Evolutionary conservation across 2,329 filamentous ascomycete species (phyloP).

Genomic region (Aspergillus sp.): DNA sequence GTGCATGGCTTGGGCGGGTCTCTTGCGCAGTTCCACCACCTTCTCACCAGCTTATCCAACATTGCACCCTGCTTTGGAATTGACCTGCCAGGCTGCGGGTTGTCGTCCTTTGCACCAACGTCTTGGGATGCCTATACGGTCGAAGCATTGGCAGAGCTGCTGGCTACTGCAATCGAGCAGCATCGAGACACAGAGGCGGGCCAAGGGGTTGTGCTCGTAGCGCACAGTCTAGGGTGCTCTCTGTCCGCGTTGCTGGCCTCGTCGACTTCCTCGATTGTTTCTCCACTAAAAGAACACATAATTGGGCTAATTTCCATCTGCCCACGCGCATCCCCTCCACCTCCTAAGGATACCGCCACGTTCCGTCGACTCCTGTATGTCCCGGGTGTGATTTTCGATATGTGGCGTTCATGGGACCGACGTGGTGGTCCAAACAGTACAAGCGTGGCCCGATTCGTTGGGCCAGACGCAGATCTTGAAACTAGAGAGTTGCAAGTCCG

Average conservation of each 20-base stretch:
- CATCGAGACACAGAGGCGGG: constrained; percentile 56
- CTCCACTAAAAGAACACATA: constrained; percentile 55
- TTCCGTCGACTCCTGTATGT: constrained; percentile 57
- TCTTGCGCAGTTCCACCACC: constrained; percentile 73
- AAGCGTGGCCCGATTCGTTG: constrained; percentile 68
- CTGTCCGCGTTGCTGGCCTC: constrained; percentile 65
- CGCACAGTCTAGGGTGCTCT: constrained; percentile 84
- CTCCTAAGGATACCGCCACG: constrained; percentile 43
- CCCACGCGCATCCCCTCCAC: constrained; percentile 59
- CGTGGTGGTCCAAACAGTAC: constrained; percentile 68
- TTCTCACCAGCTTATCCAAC: constrained; percentile 74
- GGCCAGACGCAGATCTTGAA: constrained; percentile 32
- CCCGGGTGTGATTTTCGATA: constrained; percentile 60
- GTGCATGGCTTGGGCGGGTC: constrained; percentile 92
- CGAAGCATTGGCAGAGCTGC: constrained; percentile 64
- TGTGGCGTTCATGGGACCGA: constrained; percentile 70
- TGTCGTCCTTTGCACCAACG: constrained; percentile 63
- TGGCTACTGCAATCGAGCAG: constrained; percentile 65
- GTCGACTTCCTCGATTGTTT: constrained; percentile 45
- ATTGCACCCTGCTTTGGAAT: constrained; percentile 77
- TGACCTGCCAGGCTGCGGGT: constrained; percentile 83
- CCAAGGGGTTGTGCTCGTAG: constrained; percentile 71
- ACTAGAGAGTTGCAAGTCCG: constrained; percentile 37
- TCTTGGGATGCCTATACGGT: constrained; percentile 72
- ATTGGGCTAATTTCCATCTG: constrained; percentile 73